Base-by-base conservation (phyloP, 495 filamentous ascomycete species). In the Lichenothelia convexa region DNA sequence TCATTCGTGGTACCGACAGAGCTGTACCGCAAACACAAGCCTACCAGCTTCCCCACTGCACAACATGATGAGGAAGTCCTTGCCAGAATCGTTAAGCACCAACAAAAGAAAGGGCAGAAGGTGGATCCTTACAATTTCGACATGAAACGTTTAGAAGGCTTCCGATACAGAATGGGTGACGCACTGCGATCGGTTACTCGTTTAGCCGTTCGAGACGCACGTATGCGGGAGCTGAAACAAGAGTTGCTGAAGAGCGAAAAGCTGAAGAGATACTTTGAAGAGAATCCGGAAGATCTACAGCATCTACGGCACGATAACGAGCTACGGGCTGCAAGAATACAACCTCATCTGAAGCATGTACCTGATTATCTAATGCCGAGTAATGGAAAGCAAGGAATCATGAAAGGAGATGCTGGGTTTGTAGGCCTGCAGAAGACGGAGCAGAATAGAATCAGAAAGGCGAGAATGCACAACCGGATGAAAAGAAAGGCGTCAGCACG, bases 161-260 rank as follows among this genome's bases (percentile, higher is more conserved):
- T 99, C 64, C 68, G 85, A 15, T 99, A 95, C 58, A 78, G 91
- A 33, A 84, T 95, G 71, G 75, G 77, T 21, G 87, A 94, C 53
- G 87, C 86, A 2, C 59, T 93, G 21, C 68, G 80, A 32, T 71
- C 77, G 3, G 77, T 94, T 26, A 93, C 85, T 1, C 65, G 71
- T 20, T 67, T 86, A 24, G 80, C 87, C 0, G 67, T 95, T 33
- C 74, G 89, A 29, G 89, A 95, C 61, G 91, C 89, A 3, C 70
- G 89, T 26, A 77, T 78, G 2, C 71, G 75, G 26, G 89, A 99
- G 53, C 67, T 99, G 36, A 67, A 79, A 15, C 74, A 85, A 51
- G 91, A 95, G 51, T 63, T 99, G 20, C 61, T 94, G 40, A 84
- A 86, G 54, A 84, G 75, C 46, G 86, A 94, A 54, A 93, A 91